Conservation (phyloP, 2,329 filamentous ascomycete genomes). For the Aspergillus hiratsukae region DNA sequence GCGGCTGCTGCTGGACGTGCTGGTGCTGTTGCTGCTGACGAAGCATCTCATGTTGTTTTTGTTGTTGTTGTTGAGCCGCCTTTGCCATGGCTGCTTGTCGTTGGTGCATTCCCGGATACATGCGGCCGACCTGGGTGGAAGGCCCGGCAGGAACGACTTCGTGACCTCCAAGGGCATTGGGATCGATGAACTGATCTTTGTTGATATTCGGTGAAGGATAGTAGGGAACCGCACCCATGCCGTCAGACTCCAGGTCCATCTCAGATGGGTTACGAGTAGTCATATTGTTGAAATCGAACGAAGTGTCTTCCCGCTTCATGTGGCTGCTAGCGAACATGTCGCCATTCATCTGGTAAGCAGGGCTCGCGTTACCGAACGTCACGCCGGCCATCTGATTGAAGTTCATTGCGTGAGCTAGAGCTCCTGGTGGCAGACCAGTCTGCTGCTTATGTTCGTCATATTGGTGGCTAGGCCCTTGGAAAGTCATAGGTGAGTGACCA, state of each 20-base stretch:
- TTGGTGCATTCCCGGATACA: slow-evolving; percentile 92
- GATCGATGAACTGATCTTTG: slow-evolving; percentile 62
- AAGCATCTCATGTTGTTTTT: slow-evolving; percentile 56
- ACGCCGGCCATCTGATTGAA: slow-evolving; percentile 59
- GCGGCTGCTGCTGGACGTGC: slow-evolving; percentile 11
- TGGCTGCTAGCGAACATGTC: slow-evolving; percentile 55
- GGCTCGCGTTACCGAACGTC: slow-evolving; percentile 32
- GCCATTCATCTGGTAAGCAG: slow-evolving; percentile 50
- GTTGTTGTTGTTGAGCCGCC: slow-evolving; percentile 58
- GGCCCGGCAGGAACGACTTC: slow-evolving; percentile 52
- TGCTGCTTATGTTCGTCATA: slow-evolving; percentile 95
- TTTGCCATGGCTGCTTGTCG: slow-evolving; percentile 76
- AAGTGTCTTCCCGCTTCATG: slow-evolving; percentile 32
- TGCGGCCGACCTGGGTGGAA: slow-evolving; percentile 60
- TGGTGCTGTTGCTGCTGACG: slow-evolving; percentile 54
- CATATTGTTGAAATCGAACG: slow-evolving; percentile 67
- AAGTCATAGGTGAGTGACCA: slow-evolving; percentile 49
- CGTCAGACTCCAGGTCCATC: slow-evolving; percentile 66
- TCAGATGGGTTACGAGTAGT: slow-evolving; percentile 54
- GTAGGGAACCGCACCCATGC: slow-evolving; percentile 57
- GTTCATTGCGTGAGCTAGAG: slow-evolving; percentile 72
- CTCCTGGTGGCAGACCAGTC: slow-evolving; percentile 84
- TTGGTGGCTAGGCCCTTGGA: slow-evolving; percentile 83
- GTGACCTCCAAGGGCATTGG: slow-evolving; percentile 63
- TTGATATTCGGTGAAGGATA: slow-evolving; percentile 54